Base-by-base conservation (phyloP, 257 asterid genomes). In the Solanum pennellii region DNA sequence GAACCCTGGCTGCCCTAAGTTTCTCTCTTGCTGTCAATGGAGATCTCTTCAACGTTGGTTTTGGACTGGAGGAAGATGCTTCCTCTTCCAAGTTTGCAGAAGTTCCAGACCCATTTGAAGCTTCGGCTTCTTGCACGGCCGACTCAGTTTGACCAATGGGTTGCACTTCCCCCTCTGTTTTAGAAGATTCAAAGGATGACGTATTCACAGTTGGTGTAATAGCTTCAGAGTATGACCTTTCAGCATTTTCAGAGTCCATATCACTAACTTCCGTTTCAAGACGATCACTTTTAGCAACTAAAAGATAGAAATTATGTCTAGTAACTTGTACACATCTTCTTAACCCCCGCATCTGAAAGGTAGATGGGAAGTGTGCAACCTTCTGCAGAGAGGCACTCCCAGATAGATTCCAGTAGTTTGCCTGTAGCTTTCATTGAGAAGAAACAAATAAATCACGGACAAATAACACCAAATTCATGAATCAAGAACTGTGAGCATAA, bases 1-100 rank as follows among this genome's bases (percentile, higher is more conserved):
- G 97, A 74, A 94, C 98, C 87, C 98, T 90, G 59, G 98, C 99
- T 9, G 99, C 98, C 92, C 98, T 92, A 11, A 96, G 97, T 80
- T 96, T 94, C 93, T 96, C 99, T 91, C 85, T 80, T 69, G 98
- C 98, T 12, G 99, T 96, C 89, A 95, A 85, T 2, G 98, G 87
- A 52, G 98, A 92, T 87, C 85, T 80, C 91, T 93, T 96, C 74
- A 88, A n/a, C 29, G 89, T 44, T 56, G 94, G 85, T 89, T 79
- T 92, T 18, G 45, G 23, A 79, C 85, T 88, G 59, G 87, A 75
- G n/a, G 91, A 66, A n/a, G 91, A 60, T 68, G 89, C 65, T 87
- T 74, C 91, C 85, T 80, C 68, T 73, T 89, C 86, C 42, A 14
- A 80, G 29, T 75, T 88, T 71, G 89, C 35, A 84, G 95, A 77